Conservation (phyloP, 371 early-diverging fungal genomes). For the Haplosporangium sp. region DNA sequence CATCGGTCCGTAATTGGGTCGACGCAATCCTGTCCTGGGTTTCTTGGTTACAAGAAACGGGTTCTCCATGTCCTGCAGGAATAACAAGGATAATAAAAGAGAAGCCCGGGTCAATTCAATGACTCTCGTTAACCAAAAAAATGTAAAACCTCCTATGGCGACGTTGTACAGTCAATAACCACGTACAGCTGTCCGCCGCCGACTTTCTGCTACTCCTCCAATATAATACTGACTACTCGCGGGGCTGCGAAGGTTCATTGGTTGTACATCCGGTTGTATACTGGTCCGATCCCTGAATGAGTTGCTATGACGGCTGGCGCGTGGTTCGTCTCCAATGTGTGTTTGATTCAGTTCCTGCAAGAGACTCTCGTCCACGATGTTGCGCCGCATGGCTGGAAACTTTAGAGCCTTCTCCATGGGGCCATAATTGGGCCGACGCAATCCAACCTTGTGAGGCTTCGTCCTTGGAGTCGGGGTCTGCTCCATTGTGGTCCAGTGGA, state of each 20-base stretch:
- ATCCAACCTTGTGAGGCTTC: conserved; percentile 16
- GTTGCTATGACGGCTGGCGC: background rate
- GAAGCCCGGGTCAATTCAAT: background rate
- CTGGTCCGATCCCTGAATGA: background rate
- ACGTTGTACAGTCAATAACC: too few relatives aligned
- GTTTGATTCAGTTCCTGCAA: conserved; percentile 20
- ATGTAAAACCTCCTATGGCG: too few relatives aligned
- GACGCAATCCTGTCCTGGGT: conserved; percentile 8
- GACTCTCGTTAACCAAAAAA: too few relatives aligned
- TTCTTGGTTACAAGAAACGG: background rate
- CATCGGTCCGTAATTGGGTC: conserved; percentile 7
- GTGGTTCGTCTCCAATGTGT: background rate
- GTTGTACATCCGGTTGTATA: too few relatives aligned
- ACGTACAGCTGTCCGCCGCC: too few relatives aligned
- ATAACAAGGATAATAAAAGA: background rate
- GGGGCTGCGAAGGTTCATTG: too few relatives aligned
- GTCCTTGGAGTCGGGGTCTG: conserved; percentile 12
- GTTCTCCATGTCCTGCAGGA: background rate
- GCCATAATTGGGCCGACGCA: conserved; percentile 40
- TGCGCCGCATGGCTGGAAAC: conserved; percentile 18
- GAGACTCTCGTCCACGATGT: conserved; percentile 32
- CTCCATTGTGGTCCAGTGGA: conserved; percentile 10
- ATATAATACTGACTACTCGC: too few relatives aligned
- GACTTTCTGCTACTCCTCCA: too few relatives aligned
- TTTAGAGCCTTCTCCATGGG: conserved; percentile 20